phyloP scores from a whole-genome alignment of 2,329 filamentous ascomycete species.

The Amesomyces nigricolor region DNA sequence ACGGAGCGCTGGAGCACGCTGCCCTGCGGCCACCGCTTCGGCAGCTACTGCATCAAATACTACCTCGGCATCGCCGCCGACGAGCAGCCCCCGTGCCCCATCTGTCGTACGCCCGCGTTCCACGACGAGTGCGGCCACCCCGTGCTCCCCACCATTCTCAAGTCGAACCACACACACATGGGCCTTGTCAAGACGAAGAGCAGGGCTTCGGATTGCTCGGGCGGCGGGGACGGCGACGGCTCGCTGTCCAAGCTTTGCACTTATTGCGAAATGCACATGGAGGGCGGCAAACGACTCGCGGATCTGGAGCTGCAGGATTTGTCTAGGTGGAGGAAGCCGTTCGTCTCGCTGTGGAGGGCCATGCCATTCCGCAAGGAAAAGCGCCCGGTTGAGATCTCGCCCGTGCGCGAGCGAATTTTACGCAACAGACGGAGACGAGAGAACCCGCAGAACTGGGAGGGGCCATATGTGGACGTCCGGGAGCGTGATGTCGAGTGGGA shows the following conservation, averaged over 20 bases:
- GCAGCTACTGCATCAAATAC: constrained; percentile 38
- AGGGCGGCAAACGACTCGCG: not conserved
- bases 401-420: not conserved
- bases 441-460: constrained; percentile 7
- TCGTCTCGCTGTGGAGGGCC: constrained; percentile 4
- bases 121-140: constrained; percentile 33
- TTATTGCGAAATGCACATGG: constrained; percentile 1
- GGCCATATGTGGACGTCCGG: constrained; percentile 21
- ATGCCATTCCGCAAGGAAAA: not conserved
- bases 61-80: constrained; percentile 37
- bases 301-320: not conserved
- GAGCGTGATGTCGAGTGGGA: constrained; percentile 23
- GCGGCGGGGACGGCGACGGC: not conserved
- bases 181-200: not conserved
- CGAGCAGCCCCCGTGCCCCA: constrained; percentile 35
- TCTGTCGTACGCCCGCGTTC: constrained; percentile 34
- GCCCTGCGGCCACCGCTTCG: constrained; percentile 41
- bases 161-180: constrained; percentile 1
- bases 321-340: constrained; percentile 5
- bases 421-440: not conserved
- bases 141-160: constrained; percentile 27
- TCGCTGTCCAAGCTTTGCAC: not conserved
- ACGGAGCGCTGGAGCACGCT: constrained; percentile 37
- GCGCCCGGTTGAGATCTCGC: not conserved
- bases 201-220: not conserved